A percentile compares a stretch with the other conserved stretches of the same genome.
These are phyloP conservation scores for Huiozyma naganishii DNA, from an alignment of 805 yeast species.

Conservation along the genomic window DNA sequence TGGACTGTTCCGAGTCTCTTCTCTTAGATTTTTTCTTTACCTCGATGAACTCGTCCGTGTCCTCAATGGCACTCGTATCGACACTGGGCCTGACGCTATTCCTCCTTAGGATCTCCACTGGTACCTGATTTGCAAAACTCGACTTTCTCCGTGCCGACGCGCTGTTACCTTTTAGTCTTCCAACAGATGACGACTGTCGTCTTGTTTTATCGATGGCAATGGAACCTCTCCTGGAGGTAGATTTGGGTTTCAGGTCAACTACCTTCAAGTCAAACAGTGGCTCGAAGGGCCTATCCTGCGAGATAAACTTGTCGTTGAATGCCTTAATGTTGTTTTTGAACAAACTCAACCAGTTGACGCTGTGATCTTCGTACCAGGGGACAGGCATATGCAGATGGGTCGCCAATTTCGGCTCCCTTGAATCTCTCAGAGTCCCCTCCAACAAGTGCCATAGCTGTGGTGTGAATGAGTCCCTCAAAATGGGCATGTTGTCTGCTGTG, in stretches of 20 bases:
- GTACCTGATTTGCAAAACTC: no score
- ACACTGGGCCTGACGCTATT: not conserved
- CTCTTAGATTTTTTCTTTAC: conserved; percentile 11
- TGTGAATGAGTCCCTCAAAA: conserved; percentile 23
- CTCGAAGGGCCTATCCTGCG: conserved; percentile 25
- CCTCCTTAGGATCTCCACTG: not conserved
- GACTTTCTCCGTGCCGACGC: no score
- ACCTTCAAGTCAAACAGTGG: conserved; percentile 27
- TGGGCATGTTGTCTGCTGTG: conserved; percentile 34
- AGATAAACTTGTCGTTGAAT: conserved; percentile 35
- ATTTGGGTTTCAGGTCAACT: not conserved
- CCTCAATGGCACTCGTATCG: conserved; percentile 9
- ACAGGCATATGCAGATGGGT: not conserved
- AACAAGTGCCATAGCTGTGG: conserved; percentile 16
- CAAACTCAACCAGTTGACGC: conserved; percentile 22
- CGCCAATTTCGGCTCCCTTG: not conserved
- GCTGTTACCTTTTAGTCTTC: no score
- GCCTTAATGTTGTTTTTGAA: conserved; percentile 28
- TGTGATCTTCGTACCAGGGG: conserved; percentile 25
- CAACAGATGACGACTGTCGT: not conserved
- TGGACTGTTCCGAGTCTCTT: not conserved
- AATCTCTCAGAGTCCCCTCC: conserved; percentile 8
- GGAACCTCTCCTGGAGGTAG: conserved; percentile 4
- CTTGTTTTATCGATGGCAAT: conserved; percentile 2
- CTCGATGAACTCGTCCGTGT: conserved; percentile 11